Evolutionary conservation across 1,139 yeast genomes (phyloP).

Genomic region (Yamadazyma diddensiae): DNA sequence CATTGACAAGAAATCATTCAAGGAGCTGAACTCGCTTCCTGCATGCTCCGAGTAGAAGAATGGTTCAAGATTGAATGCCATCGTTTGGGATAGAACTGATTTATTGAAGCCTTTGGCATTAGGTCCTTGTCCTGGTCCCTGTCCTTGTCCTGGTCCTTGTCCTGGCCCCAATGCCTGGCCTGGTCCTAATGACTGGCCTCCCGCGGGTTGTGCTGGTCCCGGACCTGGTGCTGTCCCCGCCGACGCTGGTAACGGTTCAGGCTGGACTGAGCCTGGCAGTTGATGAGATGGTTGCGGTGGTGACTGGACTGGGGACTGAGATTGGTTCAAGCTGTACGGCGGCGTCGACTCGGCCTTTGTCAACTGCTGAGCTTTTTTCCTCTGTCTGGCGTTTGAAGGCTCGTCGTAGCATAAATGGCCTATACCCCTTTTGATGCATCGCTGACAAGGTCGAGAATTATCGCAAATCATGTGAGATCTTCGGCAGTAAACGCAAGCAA

Average conservation of each 20-base stretch:
- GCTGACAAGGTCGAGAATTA: conserved; percentile 76
- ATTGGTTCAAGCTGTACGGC: neutral
- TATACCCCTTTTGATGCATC: conserved; percentile 85
- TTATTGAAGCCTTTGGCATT: conserved; percentile 16
- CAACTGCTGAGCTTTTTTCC: conserved; percentile 38
- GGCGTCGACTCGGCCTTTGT: conserved; percentile 11
- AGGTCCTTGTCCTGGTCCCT: neutral
- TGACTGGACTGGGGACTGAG: neutral
- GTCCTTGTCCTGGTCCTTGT: conserved; percentile 1
- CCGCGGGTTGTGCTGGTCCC: neutral
- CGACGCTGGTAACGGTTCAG: neutral
- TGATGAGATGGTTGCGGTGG: neutral
- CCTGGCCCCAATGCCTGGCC: neutral
- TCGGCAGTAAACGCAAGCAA: conserved; percentile 89
- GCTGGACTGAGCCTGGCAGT: neutral
- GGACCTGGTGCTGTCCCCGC: neutral
- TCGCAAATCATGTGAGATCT: conserved; percentile 96
- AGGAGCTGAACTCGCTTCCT: conserved; percentile 86
- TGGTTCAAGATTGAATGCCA: conserved; percentile 62
- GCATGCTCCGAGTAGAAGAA: conserved; percentile 88
- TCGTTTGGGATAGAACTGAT: conserved; percentile 41
- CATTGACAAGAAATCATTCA: conserved; percentile 87
- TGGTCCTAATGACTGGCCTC: neutral
- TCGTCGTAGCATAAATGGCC: conserved; percentile 90
- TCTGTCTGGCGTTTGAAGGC: conserved; percentile 46